Evolutionary conservation across 2,329 filamentous ascomycete species (phyloP), one percentile per base, ranked within the genome.

Genomic region (Botrytis tulipae): DNA sequence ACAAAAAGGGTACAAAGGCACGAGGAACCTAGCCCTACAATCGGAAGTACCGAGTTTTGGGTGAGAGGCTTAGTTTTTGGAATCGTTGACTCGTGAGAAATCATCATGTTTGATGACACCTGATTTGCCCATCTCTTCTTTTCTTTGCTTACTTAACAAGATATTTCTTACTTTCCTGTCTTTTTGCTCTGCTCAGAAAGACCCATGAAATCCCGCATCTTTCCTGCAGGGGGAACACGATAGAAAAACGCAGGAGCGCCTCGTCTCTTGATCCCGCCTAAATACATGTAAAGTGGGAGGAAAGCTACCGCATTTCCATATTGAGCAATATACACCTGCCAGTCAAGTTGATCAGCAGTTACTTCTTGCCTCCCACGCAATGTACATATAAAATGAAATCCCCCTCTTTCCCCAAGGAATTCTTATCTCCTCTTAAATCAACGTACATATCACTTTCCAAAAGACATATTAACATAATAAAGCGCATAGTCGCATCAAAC

Each of bases 291-390:
- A 16, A 42, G 35, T 57, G 32, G 35, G 48, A 29, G 66, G 65
- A 40, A 16, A 54, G 12, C 6, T 16, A 44, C 40, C 48, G 18
- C 32, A 68, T 42, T 32, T 25, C 66, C n/a, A 57, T n/a, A 25
- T 42, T 68, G 48, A 25, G n/a, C 6, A 42, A 18, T 51, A 71
- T 48, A 25, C 32, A 6, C 57, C 12, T 71, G 32, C 32, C 59
- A 51, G 32, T 63, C 32, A 29, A 71, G 40, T 51, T 67, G 60
- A 72, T 67, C 70, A 66, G 60, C 44, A 72, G 70, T n/a, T 22
- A 42, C 32, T 54, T 66, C 44, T 54, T 65, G 25, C 46, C 46
- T 66, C 35, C 22, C 60, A 35, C 46, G 22, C 35, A 54, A 66
- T 65, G 35, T 40, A 59, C 62, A 72, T 72, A 72, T 60, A 51